phyloP scores from a whole-genome alignment of 2,329 filamentous ascomycete genomes.

The Aureobasidium sp. region DNA sequence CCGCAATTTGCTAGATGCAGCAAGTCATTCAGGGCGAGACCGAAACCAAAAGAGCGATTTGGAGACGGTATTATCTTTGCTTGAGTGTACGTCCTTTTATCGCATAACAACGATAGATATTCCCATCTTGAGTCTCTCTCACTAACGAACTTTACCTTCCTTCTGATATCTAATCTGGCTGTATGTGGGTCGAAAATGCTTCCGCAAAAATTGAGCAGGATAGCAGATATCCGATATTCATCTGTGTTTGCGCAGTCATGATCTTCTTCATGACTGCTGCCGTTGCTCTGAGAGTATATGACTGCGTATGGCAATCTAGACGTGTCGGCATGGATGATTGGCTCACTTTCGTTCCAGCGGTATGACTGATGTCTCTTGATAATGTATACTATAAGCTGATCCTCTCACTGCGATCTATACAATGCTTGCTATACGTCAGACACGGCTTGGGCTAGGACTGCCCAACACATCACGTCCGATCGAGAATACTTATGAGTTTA shows the following conservation, averaged over 20 bases:
- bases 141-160: not conserved
- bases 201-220: not conserved
- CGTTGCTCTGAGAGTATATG: not conserved
- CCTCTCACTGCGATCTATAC: not conserved
- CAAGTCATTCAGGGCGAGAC: not conserved
- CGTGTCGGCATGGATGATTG: not conserved
- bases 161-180: not conserved
- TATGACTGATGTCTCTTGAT: not conserved
- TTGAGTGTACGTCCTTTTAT: not conserved
- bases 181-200: not conserved
- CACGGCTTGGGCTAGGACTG: conserved; percentile 3
- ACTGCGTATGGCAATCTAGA: not conserved
- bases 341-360: not conserved
- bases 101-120: not conserved
- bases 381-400: not conserved
- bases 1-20: not conserved
- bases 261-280: not conserved
- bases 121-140: not conserved
- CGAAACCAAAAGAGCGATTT: not conserved
- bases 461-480: not conserved
- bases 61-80: not conserved
- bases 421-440: not conserved
- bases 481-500: not conserved
- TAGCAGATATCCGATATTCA: conserved; percentile 6
- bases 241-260: not conserved